Percentiles rank a stretch among this genome's conserved stretches.
Evolutionary conservation across 768 basidiomycete species (phyloP).

Genomic region (Boletus barrowsii): DNA sequence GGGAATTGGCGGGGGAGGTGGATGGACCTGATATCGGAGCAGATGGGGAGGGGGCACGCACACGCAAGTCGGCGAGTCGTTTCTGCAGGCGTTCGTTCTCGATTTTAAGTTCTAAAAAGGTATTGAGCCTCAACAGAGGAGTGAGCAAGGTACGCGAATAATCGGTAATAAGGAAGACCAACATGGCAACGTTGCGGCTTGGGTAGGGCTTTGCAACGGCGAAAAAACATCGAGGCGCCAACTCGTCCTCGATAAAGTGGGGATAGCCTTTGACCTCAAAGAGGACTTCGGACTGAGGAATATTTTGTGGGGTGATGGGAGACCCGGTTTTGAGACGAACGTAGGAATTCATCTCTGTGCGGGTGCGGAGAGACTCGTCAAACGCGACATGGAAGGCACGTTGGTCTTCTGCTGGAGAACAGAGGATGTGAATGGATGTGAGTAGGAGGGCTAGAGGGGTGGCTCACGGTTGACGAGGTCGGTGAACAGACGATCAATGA

Average conservation of each 20-base stretch:
- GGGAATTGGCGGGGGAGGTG: conserved; percentile 23
- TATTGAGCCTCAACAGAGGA: conserved; percentile 51
- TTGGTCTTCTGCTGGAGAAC: conserved; percentile 54
- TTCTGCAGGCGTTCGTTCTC: conserved; percentile 81
- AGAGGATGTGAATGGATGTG: background rate
- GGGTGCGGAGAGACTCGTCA: conserved; percentile 49
- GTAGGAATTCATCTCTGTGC: conserved; percentile 53
- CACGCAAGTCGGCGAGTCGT: conserved; percentile 48
- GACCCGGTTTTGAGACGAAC: conserved; percentile 56
- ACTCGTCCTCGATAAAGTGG: conserved; percentile 40
- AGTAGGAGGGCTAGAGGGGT: background rate
- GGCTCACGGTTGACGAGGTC: conserved; percentile 63
- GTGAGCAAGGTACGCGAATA: background rate
- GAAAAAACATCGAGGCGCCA: conserved; percentile 62
- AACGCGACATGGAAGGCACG: conserved; percentile 45
- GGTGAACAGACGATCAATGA: conserved; percentile 63
- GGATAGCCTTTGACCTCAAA: conserved; percentile 73
- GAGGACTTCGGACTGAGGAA: conserved; percentile 46
- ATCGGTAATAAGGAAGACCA: conserved; percentile 17
- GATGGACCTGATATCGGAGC: conserved; percentile 13
- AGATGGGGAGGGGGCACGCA: conserved; percentile 19
- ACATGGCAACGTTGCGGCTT: conserved; percentile 69
- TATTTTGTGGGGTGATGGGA: conserved; percentile 24
- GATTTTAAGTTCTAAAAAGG: conserved; percentile 78
- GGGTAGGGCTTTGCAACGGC: conserved; percentile 76